phyloP scores from a whole-genome alignment of 1,284 basidiomycete species.

The Paramarasmius palmivorus region DNA sequence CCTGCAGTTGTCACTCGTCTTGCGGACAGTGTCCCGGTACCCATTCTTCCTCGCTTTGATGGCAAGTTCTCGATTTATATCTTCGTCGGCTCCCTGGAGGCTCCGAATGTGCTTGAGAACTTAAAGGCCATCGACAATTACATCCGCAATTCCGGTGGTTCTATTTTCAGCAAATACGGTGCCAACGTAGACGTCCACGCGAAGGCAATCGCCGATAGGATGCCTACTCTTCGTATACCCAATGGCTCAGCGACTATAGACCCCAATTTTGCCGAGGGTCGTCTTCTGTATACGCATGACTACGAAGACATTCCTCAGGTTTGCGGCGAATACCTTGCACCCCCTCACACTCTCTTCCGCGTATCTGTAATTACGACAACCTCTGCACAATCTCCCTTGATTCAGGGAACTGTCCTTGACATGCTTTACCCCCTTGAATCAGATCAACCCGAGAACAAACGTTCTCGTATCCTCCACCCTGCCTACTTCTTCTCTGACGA shows the following conservation, averaged over 20 bases:
- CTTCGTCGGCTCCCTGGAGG: neutral
- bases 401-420: neutral
- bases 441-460: too few species aligned
- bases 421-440: neutral
- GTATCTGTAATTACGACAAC: neutral
- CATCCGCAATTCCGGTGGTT: neutral
- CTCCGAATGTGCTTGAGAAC: neutral
- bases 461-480: too few species aligned
- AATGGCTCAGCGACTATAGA: neutral
- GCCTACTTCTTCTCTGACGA: too few species aligned
- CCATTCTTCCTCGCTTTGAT: neutral
- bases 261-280: neutral
- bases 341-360: neutral
- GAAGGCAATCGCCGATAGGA: neutral
- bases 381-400: neutral
- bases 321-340: neutral
- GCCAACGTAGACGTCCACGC: neutral
- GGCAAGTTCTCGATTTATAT: slow-evolving; percentile 2
- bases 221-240: neutral
- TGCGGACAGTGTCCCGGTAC: neutral
- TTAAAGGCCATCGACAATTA: neutral
- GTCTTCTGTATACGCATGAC: neutral
- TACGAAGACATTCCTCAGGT: neutral
- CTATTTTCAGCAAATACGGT: too few species aligned
- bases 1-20: slow-evolving; percentile 1